phyloP scores from a whole-genome alignment of 2,329 filamentous ascomycete genomes.

The Hypomyces rosellus region DNA sequence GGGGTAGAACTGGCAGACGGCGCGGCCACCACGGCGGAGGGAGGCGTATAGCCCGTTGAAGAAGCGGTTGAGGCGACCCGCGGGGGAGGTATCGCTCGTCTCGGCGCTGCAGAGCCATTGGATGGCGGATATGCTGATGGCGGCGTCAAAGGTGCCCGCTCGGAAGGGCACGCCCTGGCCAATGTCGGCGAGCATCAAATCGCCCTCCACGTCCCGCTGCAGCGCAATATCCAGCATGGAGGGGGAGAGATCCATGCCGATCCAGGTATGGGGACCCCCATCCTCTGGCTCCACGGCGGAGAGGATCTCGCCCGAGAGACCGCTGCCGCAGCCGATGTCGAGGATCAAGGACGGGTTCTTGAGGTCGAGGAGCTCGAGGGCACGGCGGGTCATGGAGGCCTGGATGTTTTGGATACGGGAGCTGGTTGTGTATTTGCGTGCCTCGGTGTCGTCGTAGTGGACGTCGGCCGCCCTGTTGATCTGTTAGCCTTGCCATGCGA shows the following conservation, averaged over 20 bases:
- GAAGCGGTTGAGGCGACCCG: slow-evolving; percentile 73
- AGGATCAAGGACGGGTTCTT: slow-evolving; percentile 77
- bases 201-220: slow-evolving; percentile 85
- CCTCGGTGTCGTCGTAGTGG: slow-evolving; percentile 94
- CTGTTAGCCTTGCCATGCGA: not conserved
- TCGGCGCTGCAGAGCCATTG: slow-evolving; percentile 99
- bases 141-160: slow-evolving; percentile 86
- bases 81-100: slow-evolving; percentile 73
- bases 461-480: slow-evolving; percentile 78
- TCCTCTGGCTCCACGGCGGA: slow-evolving; percentile 62
- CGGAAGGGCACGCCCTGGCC: slow-evolving; percentile 94
- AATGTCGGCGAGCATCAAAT: slow-evolving; percentile 90
- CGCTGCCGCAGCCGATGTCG: slow-evolving; percentile 93
- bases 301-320: slow-evolving; percentile 89
- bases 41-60: slow-evolving; percentile 89
- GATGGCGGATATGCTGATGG: slow-evolving; percentile 91
- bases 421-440: slow-evolving; percentile 93
- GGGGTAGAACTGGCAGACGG: slow-evolving; percentile 96
- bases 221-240: slow-evolving; percentile 97
- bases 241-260: slow-evolving; percentile 93
- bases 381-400: slow-evolving; percentile 86
- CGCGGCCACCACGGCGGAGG: slow-evolving; percentile 74
- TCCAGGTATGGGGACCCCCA: slow-evolving; percentile 85
- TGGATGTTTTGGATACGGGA: slow-evolving; percentile 96
- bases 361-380: slow-evolving; percentile 84